These are phyloP conservation scores for Termitomyces sp. DNA, from an alignment of 768 basidiomycete genomes.

Conservation along the genomic window DNA sequence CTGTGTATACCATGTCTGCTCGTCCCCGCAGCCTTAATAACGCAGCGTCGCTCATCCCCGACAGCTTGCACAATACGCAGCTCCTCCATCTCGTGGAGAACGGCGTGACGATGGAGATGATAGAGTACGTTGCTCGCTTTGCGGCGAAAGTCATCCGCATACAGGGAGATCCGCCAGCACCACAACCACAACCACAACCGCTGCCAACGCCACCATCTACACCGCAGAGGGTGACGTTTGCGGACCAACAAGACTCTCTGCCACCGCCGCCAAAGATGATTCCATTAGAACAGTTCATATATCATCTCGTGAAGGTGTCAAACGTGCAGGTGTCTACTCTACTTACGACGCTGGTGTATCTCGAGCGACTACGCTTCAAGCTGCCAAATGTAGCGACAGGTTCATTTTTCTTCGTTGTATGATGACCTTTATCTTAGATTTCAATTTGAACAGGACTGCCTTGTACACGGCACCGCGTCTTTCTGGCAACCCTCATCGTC, in stretches of 20 bases:
- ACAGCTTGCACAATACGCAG: conserved; percentile 70
- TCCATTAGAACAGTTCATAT: conserved; percentile 80
- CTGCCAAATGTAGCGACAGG: conserved; percentile 84
- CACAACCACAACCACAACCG: conserved; percentile 24
- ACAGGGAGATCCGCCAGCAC: conserved; percentile 41
- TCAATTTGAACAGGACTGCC: conserved; percentile 54
- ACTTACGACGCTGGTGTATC: conserved; percentile 86
- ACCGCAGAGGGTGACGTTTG: conserved; percentile 41
- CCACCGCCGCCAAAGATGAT: conserved; percentile 32
- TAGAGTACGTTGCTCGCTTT: conserved; percentile 78
- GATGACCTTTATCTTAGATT: not conserved
- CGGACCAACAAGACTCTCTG: conserved; percentile 26
- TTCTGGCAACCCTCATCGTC: conserved; percentile 92
- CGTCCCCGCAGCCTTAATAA: conserved; percentile 33
- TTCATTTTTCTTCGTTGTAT: conserved; percentile 27
- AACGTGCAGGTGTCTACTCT: conserved; percentile 91
- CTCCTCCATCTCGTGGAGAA: conserved; percentile 75
- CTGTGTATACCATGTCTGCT: conserved; percentile 23
- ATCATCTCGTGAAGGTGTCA: conserved; percentile 69
- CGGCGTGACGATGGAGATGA: conserved; percentile 80
- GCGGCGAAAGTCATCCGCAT: conserved; percentile 71
- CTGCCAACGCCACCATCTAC: conserved; percentile 69
- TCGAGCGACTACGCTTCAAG: conserved; percentile 79
- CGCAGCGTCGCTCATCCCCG: conserved; percentile 80
- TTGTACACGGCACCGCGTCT: conserved; percentile 92